phyloP scores from a whole-genome alignment of 306 rosid species.

The Glycine latifolia region DNA sequence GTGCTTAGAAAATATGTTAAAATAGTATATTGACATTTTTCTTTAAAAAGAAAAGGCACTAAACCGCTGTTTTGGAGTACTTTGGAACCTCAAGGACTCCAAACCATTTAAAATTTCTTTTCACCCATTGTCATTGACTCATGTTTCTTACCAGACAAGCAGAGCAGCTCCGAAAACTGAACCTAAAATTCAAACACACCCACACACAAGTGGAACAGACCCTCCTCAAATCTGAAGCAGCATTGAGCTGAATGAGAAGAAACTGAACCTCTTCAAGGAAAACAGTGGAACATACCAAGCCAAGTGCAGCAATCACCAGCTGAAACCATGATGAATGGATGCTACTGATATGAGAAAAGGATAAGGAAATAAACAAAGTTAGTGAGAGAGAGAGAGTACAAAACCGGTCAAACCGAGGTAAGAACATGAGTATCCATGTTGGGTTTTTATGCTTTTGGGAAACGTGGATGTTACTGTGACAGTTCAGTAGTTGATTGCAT shows the following conservation, averaged over 20 bases:
- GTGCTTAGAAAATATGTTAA: too few relatives aligned
- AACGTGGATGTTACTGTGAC: constrained; percentile 32
- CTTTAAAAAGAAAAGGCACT: too few relatives aligned
- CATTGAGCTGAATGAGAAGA: constrained; percentile 46
- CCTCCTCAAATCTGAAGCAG: constrained; percentile 40
- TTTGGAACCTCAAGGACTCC: too few relatives aligned
- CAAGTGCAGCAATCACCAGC: background rate
- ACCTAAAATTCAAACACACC: background rate
- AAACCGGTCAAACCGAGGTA: constrained; percentile 58
- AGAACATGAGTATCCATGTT: background rate
- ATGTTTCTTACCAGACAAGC: too few relatives aligned
- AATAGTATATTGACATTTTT: too few relatives aligned
- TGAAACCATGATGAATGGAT: constrained; percentile 10
- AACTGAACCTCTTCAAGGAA: background rate
- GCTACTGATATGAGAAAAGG: background rate
- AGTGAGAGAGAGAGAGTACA: background rate
- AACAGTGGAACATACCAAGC: too few relatives aligned
- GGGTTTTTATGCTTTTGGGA: constrained; percentile 38
- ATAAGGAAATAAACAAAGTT: constrained; percentile 14
- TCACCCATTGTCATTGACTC: too few relatives aligned
- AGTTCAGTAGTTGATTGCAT: constrained; percentile 38
- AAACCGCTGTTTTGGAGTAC: too few relatives aligned
- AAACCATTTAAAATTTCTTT: too few relatives aligned
- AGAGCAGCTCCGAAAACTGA: background rate
- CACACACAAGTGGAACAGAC: constrained; percentile 5